Evolutionary conservation across 768 basidiomycete species (phyloP).

Genomic region (Lactarius pseudohatsudake): DNA sequence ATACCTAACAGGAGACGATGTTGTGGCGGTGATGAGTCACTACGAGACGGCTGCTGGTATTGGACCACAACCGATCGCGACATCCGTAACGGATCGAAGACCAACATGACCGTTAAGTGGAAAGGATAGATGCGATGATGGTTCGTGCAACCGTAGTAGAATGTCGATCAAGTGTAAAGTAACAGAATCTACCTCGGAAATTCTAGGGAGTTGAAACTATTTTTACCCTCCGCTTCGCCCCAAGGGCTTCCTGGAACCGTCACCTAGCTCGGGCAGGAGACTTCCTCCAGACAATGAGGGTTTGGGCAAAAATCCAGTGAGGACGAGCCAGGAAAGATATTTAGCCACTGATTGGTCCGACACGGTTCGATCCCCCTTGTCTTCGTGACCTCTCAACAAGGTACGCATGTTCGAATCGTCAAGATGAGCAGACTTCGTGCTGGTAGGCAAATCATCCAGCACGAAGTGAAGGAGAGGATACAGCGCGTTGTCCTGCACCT

Average conservation of each 20-base stretch:
- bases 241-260: slow-evolving; percentile 55
- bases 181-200: not conserved
- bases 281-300: slow-evolving; percentile 43
- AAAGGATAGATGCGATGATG: not conserved
- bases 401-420: slow-evolving; percentile 82
- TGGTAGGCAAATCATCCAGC: slow-evolving; percentile 93
- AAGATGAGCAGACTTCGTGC: slow-evolving; percentile 89
- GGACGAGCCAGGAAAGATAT: slow-evolving; percentile 91
- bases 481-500: slow-evolving; percentile 92
- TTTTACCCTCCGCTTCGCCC: slow-evolving; percentile 57
- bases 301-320: slow-evolving; percentile 73
- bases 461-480: slow-evolving; percentile 98
- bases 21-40: slow-evolving; percentile 15
- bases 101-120: not conserved
- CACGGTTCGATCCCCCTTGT: slow-evolving; percentile 53
- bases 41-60: slow-evolving; percentile 11
- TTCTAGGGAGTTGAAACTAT: not conserved
- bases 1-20: slow-evolving; percentile 23
- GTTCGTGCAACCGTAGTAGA: not conserved
- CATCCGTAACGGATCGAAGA: not conserved
- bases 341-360: slow-evolving; percentile 74
- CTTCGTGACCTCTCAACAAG: slow-evolving; percentile 48
- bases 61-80: not conserved
- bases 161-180: not conserved
- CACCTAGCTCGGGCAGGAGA: slow-evolving; percentile 50